Conservation (phyloP, 768 basidiomycete species). For the Russula griseocarnosa region DNA sequence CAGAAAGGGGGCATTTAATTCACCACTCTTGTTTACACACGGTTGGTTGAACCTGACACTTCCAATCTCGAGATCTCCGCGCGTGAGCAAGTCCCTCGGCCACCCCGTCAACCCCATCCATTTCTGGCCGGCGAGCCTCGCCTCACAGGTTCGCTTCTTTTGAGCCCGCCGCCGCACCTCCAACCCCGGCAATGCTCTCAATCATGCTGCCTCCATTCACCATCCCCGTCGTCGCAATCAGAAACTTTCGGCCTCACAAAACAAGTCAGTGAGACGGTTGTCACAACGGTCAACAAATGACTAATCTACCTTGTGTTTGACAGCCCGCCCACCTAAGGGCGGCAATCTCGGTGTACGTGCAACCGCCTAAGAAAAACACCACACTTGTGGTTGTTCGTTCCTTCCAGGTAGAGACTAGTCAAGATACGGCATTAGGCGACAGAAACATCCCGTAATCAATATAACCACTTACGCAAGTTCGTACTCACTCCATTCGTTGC, state of each 20-base stretch:
- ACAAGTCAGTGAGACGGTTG: conserved; percentile 7
- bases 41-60: conserved; percentile 23
- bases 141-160: conserved; percentile 46
- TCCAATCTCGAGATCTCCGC: conserved; percentile 29
- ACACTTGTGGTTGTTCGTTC: conserved; percentile 77
- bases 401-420: conserved; percentile 33
- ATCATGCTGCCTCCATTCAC: conserved; percentile 73
- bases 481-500: conserved; percentile 33
- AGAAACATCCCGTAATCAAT: conserved; percentile 1
- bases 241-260: conserved; percentile 69
- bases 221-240: conserved; percentile 90
- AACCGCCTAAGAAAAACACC: conserved; percentile 95
- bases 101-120: conserved; percentile 8
- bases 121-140: conserved; percentile 6
- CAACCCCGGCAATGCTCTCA: conserved; percentile 57
- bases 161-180: conserved; percentile 35
- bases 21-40: conserved; percentile 25
- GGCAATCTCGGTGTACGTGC: conserved; percentile 96
- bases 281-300: conserved; percentile 1
- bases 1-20: conserved; percentile 31
- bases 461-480: conserved; percentile 36
- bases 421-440: not conserved
- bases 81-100: conserved; percentile 20
- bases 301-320: conserved; percentile 67
- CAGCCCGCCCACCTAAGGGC: conserved; percentile 89